These are phyloP conservation scores for Solanum clarkiae DNA, from an alignment of 257 asterid genomes.

Conservation along the genomic window DNA sequence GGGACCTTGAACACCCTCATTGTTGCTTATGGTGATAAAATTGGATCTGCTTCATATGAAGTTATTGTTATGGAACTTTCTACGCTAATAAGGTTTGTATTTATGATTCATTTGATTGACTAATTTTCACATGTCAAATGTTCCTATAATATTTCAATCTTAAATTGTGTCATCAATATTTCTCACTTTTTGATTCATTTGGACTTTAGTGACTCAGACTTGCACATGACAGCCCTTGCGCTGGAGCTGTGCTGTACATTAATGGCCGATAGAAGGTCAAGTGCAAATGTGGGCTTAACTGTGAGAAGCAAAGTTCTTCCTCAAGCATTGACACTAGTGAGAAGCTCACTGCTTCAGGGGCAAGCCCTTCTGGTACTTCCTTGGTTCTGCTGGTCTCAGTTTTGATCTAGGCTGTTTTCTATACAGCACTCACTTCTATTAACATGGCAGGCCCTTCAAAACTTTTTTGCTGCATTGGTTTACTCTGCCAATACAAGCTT, in stretches of 20 bases:
- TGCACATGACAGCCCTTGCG: conserved; percentile 97
- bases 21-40: conserved; percentile 87
- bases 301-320: conserved; percentile 96
- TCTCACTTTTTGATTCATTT: neutral
- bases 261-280: conserved; percentile 95
- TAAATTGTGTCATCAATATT: neutral
- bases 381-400: neutral
- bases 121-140: neutral
- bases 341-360: conserved; percentile 94
- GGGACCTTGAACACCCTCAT: conserved; percentile 89
- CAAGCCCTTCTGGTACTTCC: conserved; percentile 89
- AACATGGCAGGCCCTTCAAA: conserved; percentile 67
- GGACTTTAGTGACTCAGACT: conserved; percentile 73
- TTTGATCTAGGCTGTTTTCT: conserved; percentile 3
- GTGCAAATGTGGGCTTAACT: conserved; percentile 75
- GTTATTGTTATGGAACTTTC: conserved; percentile 92
- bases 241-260: conserved; percentile 86
- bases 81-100: conserved; percentile 74
- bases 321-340: conserved; percentile 72
- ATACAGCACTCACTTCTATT: conserved; percentile 13
- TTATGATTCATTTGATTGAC: neutral
- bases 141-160: neutral
- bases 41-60: conserved; percentile 87
- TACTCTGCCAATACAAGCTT: conserved; percentile 95
- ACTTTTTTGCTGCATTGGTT: conserved; percentile 77